Conservation (phyloP, 2,329 filamentous ascomycete genomes). For the Fusarium anthophilum region DNA sequence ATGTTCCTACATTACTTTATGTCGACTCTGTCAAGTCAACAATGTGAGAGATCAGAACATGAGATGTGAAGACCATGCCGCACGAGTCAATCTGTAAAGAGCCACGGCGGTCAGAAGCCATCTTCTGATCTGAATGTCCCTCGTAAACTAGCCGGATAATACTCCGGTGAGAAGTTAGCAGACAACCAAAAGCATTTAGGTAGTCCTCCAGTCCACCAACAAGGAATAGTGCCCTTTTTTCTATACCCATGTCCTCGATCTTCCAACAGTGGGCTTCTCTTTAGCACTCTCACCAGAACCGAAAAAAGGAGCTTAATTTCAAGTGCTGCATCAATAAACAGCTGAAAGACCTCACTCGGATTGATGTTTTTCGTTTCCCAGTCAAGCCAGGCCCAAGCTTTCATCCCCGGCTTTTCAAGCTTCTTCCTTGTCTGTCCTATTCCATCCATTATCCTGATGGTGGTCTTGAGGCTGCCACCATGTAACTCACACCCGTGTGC, state of each 20-base stretch:
- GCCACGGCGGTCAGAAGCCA: background rate
- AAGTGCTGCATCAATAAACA: constrained; percentile 5
- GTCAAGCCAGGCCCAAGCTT: constrained; percentile 18
- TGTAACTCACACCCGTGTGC: constrained; percentile 14
- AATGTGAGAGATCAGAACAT: constrained; percentile 11
- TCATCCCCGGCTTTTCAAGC: constrained; percentile 28
- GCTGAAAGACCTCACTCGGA: constrained; percentile 2
- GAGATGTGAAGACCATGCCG: background rate
- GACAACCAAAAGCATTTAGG: background rate
- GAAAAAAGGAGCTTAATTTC: constrained; percentile 13
- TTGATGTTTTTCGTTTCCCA: background rate
- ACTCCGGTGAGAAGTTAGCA: background rate
- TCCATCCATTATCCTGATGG: background rate
- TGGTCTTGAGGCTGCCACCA: constrained; percentile 14
- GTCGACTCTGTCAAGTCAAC: constrained; percentile 4
- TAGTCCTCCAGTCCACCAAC: constrained; percentile 16
- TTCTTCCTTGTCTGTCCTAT: constrained; percentile 13
- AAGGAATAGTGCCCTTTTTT: constrained; percentile 18
- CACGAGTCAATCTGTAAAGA: background rate
- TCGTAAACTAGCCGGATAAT: background rate
- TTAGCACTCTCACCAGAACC: constrained; percentile 8
- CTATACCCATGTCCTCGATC: constrained; percentile 23
- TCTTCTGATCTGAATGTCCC: background rate
- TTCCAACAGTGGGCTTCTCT: constrained; percentile 11
- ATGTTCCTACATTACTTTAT: constrained; percentile 23